Evolutionary conservation across 768 basidiomycete species (phyloP).

Genomic region (Lactarius deliciosus): DNA sequence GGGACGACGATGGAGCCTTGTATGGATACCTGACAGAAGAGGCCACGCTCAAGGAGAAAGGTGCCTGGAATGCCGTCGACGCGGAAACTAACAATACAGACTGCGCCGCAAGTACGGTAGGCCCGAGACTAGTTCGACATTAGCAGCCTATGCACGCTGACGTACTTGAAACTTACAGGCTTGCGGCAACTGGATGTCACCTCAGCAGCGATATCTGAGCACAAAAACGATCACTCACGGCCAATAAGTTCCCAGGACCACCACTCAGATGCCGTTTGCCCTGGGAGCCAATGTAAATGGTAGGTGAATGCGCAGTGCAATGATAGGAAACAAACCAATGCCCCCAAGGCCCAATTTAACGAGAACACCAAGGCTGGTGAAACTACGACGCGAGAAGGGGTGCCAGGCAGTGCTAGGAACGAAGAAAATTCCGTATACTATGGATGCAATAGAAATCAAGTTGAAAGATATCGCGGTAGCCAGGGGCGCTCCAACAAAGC

Average conservation of each 20-base stretch:
- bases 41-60: constrained; percentile 80
- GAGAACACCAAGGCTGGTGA: constrained; percentile 66
- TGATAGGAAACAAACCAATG: constrained; percentile 47
- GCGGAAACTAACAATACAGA: constrained; percentile 78
- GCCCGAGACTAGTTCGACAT: constrained; percentile 58
- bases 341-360: constrained; percentile 80
- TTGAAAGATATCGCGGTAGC: constrained; percentile 89
- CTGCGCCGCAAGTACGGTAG: constrained; percentile 81
- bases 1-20: not conserved
- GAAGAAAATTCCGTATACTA: constrained; percentile 62
- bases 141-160: constrained; percentile 19
- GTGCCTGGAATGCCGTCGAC: constrained; percentile 78
- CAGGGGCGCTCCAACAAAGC: constrained; percentile 90
- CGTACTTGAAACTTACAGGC: constrained; percentile 40
- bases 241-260: constrained; percentile 94
- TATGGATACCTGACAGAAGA: constrained; percentile 71
- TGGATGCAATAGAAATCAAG: constrained; percentile 63
- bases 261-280: constrained; percentile 89
- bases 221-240: constrained; percentile 35
- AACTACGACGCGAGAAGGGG: constrained; percentile 62
- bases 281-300: constrained; percentile 33
- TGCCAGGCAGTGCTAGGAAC: constrained; percentile 80
- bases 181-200: constrained; percentile 47
- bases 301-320: not conserved
- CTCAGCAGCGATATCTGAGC: constrained; percentile 1